Evolutionary conservation across 2,329 filamentous ascomycete genomes (phyloP).

Genomic region (Cryphonectria radicalis): DNA sequence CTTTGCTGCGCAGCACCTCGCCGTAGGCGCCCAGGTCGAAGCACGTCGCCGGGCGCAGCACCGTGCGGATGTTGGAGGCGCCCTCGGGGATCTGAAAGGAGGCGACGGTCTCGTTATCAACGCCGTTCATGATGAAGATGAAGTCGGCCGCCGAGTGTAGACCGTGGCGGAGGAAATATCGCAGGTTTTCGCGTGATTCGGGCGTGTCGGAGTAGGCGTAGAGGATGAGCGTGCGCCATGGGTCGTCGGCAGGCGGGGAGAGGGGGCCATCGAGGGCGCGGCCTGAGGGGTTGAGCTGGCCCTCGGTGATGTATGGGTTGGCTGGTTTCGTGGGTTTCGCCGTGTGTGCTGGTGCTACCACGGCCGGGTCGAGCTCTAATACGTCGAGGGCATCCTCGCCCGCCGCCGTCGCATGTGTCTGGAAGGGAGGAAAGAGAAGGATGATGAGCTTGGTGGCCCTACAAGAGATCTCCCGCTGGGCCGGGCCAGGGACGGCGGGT

Average conservation of each 20-base stretch:
- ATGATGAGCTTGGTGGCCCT: not conserved
- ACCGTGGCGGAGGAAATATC: slow-evolving; percentile 43
- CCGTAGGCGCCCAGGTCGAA: slow-evolving; percentile 43
- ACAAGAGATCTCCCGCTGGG: not conserved
- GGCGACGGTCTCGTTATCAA: slow-evolving; percentile 33
- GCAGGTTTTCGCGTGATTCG: slow-evolving; percentile 39
- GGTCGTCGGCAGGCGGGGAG: slow-evolving; percentile 28
- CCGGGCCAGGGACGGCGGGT: not conserved
- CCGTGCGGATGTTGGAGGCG: slow-evolving; percentile 39
- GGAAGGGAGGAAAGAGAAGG: not conserved
- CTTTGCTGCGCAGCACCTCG: slow-evolving; percentile 38
- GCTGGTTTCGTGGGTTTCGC: slow-evolving; percentile 9
- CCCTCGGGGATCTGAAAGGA: slow-evolving; percentile 35
- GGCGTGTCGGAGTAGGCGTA: slow-evolving; percentile 44
- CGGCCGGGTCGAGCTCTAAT: slow-evolving; percentile 13
- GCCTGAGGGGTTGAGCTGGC: slow-evolving; percentile 29
- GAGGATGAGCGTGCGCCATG: slow-evolving; percentile 37
- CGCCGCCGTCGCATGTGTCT: slow-evolving; percentile 5
- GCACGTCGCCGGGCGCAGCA: slow-evolving; percentile 40
- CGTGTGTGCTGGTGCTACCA: not conserved
- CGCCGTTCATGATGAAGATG: slow-evolving; percentile 45
- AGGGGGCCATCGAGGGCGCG: slow-evolving; percentile 26
- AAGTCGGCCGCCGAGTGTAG: slow-evolving; percentile 45
- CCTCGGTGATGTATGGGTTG: slow-evolving; percentile 29
- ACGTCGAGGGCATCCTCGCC: not conserved